A percentile compares a stretch with the other conserved stretches of the same genome.
Conservation (phyloP, 768 basidiomycete species). For the Phanerochaete carnosa region DNA sequence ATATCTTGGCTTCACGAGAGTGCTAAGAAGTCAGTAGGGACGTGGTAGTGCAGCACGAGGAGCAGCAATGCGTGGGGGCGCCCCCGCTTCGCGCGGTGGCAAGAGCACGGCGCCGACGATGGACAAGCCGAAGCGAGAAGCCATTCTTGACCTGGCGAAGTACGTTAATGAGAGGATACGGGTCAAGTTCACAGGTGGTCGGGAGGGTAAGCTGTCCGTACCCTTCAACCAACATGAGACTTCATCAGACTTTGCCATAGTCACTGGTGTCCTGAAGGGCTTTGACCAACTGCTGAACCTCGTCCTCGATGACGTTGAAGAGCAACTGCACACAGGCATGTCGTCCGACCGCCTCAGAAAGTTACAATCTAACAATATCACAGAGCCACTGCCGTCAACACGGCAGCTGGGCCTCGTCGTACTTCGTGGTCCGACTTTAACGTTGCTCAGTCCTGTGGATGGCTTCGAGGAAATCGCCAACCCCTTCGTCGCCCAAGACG, state of each 20-base stretch:
- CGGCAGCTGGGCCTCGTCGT: conserved; percentile 83
- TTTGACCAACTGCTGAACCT: conserved; percentile 96
- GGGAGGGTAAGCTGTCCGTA: conserved; percentile 68
- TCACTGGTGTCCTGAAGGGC: conserved; percentile 90
- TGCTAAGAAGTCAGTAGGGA: conserved; percentile 47
- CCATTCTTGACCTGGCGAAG: conserved; percentile 92
- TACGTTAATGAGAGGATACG: conserved; percentile 90
- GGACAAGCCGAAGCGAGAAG: conserved; percentile 87
- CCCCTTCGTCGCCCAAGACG: conserved; percentile 74
- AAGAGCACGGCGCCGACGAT: conserved; percentile 44
- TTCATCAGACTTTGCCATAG: conserved; percentile 37
- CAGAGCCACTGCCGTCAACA: conserved; percentile 62
- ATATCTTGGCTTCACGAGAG: conserved; percentile 16
- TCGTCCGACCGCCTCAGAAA: background rate
- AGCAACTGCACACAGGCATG: conserved; percentile 56
- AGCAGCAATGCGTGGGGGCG: conserved; percentile 23
- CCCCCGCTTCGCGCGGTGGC: conserved; percentile 37
- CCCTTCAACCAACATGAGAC: background rate
- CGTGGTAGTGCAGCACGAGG: conserved; percentile 54
- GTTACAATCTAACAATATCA: background rate
- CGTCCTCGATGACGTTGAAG: conserved; percentile 93
- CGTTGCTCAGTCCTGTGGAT: conserved; percentile 90
- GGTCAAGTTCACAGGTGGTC: conserved; percentile 97
- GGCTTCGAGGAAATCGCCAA: conserved; percentile 94
- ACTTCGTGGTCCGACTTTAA: conserved; percentile 91